phyloP scores from a whole-genome alignment of 768 basidiomycete genomes.

The Cantharellus anzutake region DNA sequence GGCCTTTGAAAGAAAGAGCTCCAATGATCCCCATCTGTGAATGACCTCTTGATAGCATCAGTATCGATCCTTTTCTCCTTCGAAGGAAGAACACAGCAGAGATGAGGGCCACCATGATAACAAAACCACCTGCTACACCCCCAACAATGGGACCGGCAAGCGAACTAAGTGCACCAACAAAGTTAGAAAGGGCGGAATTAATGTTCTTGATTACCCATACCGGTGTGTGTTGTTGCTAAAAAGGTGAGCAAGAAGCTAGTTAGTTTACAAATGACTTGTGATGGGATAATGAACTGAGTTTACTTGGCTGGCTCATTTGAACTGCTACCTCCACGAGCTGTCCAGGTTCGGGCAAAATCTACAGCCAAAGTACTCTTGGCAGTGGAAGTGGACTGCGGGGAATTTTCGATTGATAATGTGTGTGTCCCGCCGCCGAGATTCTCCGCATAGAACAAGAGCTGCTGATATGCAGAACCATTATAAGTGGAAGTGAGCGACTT shows the following conservation, averaged over 20 bases:
- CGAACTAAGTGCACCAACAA: neutral
- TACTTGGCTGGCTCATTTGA: too few relatives aligned
- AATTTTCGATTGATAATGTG: neutral
- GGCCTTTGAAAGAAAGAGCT: too few relatives aligned
- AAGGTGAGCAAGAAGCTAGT: too few relatives aligned
- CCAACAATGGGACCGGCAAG: neutral
- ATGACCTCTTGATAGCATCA: too few relatives aligned
- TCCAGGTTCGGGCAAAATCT: neutral
- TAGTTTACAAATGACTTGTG: too few relatives aligned
- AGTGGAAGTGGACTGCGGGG: neutral
- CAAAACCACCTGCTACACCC: neutral
- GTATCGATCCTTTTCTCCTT: too few relatives aligned
- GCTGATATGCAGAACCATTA: neutral
- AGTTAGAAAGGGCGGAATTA: neutral
- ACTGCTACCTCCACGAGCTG: neutral
- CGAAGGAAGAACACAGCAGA: too few relatives aligned
- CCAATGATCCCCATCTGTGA: too few relatives aligned
- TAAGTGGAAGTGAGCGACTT: slow-evolving; percentile 16
- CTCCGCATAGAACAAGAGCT: neutral
- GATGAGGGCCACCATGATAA: neutral
- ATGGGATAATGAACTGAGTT: too few relatives aligned
- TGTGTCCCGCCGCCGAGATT: neutral
- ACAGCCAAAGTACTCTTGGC: neutral
- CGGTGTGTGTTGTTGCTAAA: too few relatives aligned
- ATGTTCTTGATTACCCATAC: neutral